phyloP scores from a whole-genome alignment of 768 basidiomycete species.

The Russula sp. region DNA sequence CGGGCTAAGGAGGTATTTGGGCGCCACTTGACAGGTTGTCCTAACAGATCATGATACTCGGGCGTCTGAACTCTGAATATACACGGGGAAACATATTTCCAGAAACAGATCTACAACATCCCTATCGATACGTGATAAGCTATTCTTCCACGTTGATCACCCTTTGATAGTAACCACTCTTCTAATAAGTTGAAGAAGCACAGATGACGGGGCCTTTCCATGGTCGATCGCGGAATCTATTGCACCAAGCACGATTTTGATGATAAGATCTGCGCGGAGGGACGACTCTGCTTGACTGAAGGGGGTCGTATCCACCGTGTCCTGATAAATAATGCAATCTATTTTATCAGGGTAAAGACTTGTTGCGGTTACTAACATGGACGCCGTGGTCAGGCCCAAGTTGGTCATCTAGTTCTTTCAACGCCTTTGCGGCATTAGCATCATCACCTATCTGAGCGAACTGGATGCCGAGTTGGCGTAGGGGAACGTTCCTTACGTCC shows the following conservation, averaged over 20 bases:
- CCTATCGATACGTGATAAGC: background rate
- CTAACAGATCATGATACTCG: no score
- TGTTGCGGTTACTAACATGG: constrained; percentile 16
- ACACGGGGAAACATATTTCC: background rate
- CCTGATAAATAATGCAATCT: background rate
- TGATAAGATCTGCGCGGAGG: constrained; percentile 18
- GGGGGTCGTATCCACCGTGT: constrained; percentile 30
- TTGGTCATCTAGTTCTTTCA: constrained; percentile 31
- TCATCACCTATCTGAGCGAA: constrained; percentile 44
- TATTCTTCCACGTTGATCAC: background rate
- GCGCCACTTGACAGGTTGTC: no score
- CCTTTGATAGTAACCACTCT: background rate
- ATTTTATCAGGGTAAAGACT: background rate
- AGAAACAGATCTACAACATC: constrained; percentile 1
- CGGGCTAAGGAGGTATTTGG: no score
- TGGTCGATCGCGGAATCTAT: constrained; percentile 18
- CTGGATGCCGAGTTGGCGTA: constrained; percentile 39
- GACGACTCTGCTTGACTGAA: constrained; percentile 17
- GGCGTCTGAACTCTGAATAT: background rate
- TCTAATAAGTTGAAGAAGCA: background rate
- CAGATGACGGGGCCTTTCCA: background rate
- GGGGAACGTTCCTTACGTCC: constrained; percentile 37
- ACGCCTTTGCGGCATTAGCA: constrained; percentile 35
- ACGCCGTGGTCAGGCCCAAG: constrained; percentile 20
- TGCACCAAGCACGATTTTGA: constrained; percentile 24